Evolutionary conservation across 352 stramenopile species (phyloP).

Genomic region (Globisporangium mamillatum): DNA sequence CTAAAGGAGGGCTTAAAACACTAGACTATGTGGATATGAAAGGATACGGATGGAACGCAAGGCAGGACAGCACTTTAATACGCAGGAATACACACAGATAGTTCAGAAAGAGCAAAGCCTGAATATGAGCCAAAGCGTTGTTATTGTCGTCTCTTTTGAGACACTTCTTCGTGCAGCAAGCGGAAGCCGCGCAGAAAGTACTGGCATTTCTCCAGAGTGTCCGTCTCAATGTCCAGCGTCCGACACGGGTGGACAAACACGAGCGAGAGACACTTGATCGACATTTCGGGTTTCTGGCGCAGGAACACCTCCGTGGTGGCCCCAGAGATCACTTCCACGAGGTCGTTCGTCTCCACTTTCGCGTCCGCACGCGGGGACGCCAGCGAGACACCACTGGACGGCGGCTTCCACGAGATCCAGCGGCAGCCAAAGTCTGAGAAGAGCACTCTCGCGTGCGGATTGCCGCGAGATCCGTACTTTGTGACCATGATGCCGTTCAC

Average conservation of each 20-base stretch:
- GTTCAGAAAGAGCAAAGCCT: neutral
- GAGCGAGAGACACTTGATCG: constrained; percentile 56
- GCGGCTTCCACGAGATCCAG: constrained; percentile 60
- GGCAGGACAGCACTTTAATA: neutral
- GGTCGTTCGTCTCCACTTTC: constrained; percentile 46
- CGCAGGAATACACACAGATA: neutral
- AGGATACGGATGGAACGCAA: constrained; percentile 6
- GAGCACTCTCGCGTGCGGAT: constrained; percentile 47
- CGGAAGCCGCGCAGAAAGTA: constrained; percentile 53
- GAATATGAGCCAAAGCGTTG: neutral
- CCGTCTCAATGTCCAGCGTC: constrained; percentile 62
- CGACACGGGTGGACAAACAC: constrained; percentile 69
- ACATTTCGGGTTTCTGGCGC: constrained; percentile 28
- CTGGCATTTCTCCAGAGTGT: constrained; percentile 48
- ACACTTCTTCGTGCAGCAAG: constrained; percentile 47
- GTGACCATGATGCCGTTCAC: constrained; percentile 45
- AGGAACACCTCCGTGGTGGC: constrained; percentile 49
- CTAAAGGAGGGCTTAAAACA: constrained; percentile 62
- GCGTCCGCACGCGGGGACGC: constrained; percentile 39
- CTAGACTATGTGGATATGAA: neutral
- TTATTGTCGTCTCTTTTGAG: constrained; percentile 25
- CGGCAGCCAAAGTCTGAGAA: constrained; percentile 50
- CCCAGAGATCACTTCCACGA: constrained; percentile 48
- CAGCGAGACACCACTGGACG: constrained; percentile 24
- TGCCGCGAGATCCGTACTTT: constrained; percentile 51